Percentiles rank a stretch among this genome's conserved stretches.
Evolutionary conservation across 805 yeast genomes (phyloP).

Genomic region (Hanseniaspora clermontiae): DNA sequence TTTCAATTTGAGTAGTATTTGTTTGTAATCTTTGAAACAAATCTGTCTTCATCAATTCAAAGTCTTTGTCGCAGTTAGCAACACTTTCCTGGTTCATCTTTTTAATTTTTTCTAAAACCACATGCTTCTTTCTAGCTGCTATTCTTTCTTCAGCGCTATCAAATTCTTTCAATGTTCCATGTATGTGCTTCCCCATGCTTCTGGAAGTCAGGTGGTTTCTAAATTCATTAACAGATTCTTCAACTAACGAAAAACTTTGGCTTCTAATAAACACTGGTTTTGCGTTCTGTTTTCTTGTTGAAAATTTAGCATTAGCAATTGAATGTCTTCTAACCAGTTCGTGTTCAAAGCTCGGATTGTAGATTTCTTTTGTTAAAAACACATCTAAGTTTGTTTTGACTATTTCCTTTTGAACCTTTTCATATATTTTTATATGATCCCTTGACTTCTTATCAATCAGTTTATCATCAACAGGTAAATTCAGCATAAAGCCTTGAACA

Average conservation of each 20-base stretch:
- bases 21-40: conserved; percentile 17
- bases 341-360: background rate
- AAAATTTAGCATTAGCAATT: background rate
- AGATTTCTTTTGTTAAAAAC: background rate
- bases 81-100: conserved; percentile 18
- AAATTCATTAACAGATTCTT: conserved; percentile 1
- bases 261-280: background rate
- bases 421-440: conserved; percentile 3
- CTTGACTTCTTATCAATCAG: conserved; percentile 4
- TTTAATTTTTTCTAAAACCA: conserved; percentile 17
- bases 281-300: background rate
- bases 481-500: background rate
- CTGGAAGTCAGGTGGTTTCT: background rate
- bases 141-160: background rate
- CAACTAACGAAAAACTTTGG: conserved; percentile 11
- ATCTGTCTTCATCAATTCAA: conserved; percentile 30
- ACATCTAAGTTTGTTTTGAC: background rate
- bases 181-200: background rate
- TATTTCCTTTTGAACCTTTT: conserved; percentile 7
- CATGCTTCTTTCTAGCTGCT: conserved; percentile 1
- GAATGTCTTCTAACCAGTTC: conserved; percentile 11
- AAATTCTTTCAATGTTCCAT: background rate
- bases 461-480: conserved; percentile 6
- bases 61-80: conserved; percentile 20
- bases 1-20: conserved; percentile 9